These are phyloP conservation scores for Tuber aestivum DNA, from an alignment of 495 filamentous ascomycete genomes.

Conservation along the genomic window DNA sequence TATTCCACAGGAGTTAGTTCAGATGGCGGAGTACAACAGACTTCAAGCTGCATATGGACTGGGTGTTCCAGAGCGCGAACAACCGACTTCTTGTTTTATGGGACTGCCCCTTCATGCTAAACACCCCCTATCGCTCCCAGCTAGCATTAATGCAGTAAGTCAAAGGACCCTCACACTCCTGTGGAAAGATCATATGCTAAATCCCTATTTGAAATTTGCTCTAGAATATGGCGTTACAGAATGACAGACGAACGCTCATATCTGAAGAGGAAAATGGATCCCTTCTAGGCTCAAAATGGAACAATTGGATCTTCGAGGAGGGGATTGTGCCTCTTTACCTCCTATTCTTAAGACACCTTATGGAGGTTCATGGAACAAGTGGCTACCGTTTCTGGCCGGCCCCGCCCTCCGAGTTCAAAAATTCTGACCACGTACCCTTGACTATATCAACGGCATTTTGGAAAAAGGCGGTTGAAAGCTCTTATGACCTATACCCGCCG, in stretches of 20 bases:
- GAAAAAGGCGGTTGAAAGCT: constrained; percentile 14
- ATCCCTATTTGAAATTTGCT: neutral
- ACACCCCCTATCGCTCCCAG: constrained; percentile 14
- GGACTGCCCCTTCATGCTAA: constrained; percentile 41
- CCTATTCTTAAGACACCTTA: constrained; percentile 40
- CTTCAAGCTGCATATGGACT: constrained; percentile 45
- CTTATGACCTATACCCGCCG: constrained; percentile 22
- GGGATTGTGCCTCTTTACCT: constrained; percentile 45
- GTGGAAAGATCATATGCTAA: constrained; percentile 11
- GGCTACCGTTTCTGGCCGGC: constrained; percentile 46
- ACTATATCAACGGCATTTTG: constrained; percentile 26
- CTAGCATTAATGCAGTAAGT: constrained; percentile 41
- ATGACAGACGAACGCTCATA: constrained; percentile 43
- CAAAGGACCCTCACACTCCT: constrained; percentile 32
- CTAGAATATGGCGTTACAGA: constrained; percentile 25
- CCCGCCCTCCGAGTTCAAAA: constrained; percentile 10
- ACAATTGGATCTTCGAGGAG: constrained; percentile 44
- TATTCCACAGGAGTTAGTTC: neutral
- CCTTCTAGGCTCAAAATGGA: constrained; percentile 42
- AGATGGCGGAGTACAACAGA: constrained; percentile 23
- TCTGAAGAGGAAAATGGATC: constrained; percentile 35
- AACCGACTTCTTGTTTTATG: constrained; percentile 33
- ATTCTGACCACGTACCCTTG: constrained; percentile 13
- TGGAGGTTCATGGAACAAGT: constrained; percentile 22
- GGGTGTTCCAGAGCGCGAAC: constrained; percentile 29